phyloP scores from a whole-genome alignment of 2,329 filamentous ascomycete genomes.

The Arthrinium phaeospermum region DNA sequence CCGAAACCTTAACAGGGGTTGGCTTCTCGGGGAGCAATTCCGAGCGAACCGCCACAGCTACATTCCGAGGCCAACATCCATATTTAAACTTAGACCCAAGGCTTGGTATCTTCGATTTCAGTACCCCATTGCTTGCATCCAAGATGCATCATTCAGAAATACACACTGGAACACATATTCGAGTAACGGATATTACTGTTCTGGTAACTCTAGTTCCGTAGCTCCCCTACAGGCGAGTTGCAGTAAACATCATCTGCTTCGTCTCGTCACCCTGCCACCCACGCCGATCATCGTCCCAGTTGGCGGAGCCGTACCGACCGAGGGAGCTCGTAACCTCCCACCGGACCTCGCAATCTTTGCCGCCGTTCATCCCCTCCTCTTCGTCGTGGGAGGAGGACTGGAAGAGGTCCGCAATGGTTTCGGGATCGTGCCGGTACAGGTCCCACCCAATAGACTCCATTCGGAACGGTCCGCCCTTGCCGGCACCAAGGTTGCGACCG shows the following conservation, averaged over 20 bases:
- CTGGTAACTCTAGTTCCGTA: too few species aligned
- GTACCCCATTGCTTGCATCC: too few species aligned
- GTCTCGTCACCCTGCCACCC: conserved; percentile 17
- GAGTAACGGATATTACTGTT: too few species aligned
- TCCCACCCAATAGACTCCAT: conserved; percentile 18
- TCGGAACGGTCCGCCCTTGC: conserved; percentile 10
- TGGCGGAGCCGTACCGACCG: conserved; percentile 15
- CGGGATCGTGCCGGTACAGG: conserved; percentile 16
- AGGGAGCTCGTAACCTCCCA: conserved; percentile 11
- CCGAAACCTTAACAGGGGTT: too few species aligned
- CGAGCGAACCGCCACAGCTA: too few species aligned
- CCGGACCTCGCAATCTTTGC: neutral
- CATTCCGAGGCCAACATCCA: too few species aligned
- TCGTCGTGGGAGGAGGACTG: neutral
- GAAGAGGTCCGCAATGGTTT: conserved; percentile 18
- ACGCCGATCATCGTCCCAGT: conserved; percentile 17
- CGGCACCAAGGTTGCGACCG: conserved; percentile 16
- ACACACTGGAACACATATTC: too few species aligned
- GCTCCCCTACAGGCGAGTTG: neutral
- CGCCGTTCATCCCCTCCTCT: neutral
- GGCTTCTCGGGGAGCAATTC: too few species aligned
- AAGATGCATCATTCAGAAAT: too few species aligned
- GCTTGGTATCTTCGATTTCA: too few species aligned
- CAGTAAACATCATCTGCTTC: conserved; percentile 19
- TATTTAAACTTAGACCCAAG: too few species aligned